These are phyloP conservation scores for Chaetoceros tenuissimus DNA, from an alignment of 108 stramenopile genomes.

Conservation along the genomic window DNA sequence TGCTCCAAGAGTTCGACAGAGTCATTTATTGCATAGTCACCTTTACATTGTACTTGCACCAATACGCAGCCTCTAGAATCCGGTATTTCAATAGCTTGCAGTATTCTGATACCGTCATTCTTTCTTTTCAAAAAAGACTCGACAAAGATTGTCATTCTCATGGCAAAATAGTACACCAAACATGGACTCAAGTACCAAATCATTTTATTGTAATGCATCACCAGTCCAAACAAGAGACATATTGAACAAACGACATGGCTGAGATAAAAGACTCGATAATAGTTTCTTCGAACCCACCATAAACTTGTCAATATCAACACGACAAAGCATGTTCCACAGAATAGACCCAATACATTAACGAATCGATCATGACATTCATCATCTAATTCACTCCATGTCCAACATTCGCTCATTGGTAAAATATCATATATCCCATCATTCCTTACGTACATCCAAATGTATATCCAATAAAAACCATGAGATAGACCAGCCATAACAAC, in stretches of 20 bases:
- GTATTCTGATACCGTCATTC: constrained; percentile 18
- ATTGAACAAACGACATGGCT: constrained; percentile 24
- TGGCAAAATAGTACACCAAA: constrained; percentile 49
- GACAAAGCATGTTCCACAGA: constrained; percentile 8
- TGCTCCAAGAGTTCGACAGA: constrained; percentile 3
- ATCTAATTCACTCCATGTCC: not conserved
- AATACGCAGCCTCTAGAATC: constrained; percentile 26
- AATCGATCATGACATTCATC: not conserved
- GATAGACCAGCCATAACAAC: not conserved
- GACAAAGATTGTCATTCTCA: constrained; percentile 26
- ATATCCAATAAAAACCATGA: not conserved
- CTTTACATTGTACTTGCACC: constrained; percentile 20
- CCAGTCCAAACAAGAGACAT: constrained; percentile 20
- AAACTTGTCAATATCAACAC: constrained; percentile 28
- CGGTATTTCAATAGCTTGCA: constrained; percentile 16
- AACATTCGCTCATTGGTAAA: not conserved
- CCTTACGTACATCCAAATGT: not conserved
- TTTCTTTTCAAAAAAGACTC: constrained; percentile 12
- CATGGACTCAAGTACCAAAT: constrained; percentile 47
- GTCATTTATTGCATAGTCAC: not conserved
- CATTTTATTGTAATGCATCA: constrained; percentile 54
- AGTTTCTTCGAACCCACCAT: constrained; percentile 28
- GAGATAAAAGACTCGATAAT: constrained; percentile 39
- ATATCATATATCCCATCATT: not conserved
- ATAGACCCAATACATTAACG: not conserved